Evolutionary conservation across 2,329 filamentous ascomycete species (phyloP).

Genomic region (Phoma sp.): DNA sequence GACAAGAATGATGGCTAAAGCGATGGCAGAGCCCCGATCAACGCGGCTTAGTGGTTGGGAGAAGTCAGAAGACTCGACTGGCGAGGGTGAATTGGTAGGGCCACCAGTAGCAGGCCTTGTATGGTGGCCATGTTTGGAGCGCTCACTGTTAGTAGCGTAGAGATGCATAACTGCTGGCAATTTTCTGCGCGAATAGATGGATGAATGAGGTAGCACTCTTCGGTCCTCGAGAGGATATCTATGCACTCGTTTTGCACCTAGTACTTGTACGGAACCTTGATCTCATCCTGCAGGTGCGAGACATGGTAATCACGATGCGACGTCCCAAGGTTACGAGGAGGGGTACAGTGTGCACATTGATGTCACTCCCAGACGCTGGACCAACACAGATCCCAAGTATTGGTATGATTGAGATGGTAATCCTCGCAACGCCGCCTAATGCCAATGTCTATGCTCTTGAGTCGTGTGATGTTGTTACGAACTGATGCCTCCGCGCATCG

Average conservation of each 20-base stretch:
- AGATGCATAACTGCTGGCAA: background rate
- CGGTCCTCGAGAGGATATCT: background rate
- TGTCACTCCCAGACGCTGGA: background rate
- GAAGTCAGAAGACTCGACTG: background rate
- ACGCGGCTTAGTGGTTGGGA: background rate
- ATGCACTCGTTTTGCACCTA: background rate
- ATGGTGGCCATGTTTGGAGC: background rate
- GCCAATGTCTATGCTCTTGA: slow-evolving; percentile 11
- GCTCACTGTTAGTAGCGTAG: background rate
- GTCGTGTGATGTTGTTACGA: slow-evolving; percentile 1
- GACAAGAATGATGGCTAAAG: background rate
- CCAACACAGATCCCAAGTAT: too few relatives aligned
- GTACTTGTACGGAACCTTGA: background rate
- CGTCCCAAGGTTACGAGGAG: too few relatives aligned
- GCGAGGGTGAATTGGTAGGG: background rate
- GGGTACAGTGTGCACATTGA: too few relatives aligned
- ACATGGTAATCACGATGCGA: background rate
- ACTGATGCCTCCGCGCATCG: slow-evolving; percentile 1
- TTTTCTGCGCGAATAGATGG: background rate
- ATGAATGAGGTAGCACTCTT: background rate
- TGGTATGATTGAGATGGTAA: background rate
- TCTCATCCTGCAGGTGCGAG: slow-evolving; percentile 10
- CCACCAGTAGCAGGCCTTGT: background rate
- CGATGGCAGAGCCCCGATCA: slow-evolving; percentile 3
- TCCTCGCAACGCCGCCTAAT: slow-evolving; percentile 21